Evolutionary conservation across 306 rosid species (phyloP), one percentile per base, ranked within the genome.

Genomic region (Glycine tomentella): DNA sequence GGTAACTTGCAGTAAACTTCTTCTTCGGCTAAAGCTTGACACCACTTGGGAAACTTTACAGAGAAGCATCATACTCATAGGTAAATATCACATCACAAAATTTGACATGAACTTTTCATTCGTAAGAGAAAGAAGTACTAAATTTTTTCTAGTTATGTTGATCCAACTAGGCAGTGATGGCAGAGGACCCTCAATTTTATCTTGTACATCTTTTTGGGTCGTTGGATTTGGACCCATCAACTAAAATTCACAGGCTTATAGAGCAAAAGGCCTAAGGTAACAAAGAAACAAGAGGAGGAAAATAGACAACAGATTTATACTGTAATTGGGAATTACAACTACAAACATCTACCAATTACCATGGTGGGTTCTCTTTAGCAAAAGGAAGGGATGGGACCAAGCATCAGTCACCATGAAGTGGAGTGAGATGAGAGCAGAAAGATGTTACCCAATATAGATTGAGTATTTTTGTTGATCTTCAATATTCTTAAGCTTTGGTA

Each of bases 141-240:
- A 84, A 10, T 58, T 59, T 72, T 80, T 83, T 72, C 89, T 82
- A 59, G 76, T 84, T 87, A 20, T 56, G 77, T 67, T 62, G 73
- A 84, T 73, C 83, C 79, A 87, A 42, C 85, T 45, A 77, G 81
- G 63, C 77, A 53, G 25, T 55, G 63, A 80, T 62, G 74, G 58
- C 75, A 84, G 69, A 81, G 84, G 82, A 78, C 86, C 82, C 87
- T 74, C 86, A 55, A 68, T 49, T 78, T 57, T 72, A 80, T 77
- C 79, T 61, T 56, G 69, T 81, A 69, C 77, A 57, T 74, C 73
- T 74, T 78, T 83, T 59, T 73, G 67, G 87, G 82, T 69, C 51
- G 74, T 68, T 83, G 81, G 77, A 77, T 68, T 84, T 81, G 82
- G 84, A 74, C 81, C 83, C 89, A 59, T 80, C 87, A 84, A 84